These are phyloP conservation scores for Dendrobium chrysotoxum DNA, from an alignment of 106 monocot genomes.

Conservation along the genomic window DNA sequence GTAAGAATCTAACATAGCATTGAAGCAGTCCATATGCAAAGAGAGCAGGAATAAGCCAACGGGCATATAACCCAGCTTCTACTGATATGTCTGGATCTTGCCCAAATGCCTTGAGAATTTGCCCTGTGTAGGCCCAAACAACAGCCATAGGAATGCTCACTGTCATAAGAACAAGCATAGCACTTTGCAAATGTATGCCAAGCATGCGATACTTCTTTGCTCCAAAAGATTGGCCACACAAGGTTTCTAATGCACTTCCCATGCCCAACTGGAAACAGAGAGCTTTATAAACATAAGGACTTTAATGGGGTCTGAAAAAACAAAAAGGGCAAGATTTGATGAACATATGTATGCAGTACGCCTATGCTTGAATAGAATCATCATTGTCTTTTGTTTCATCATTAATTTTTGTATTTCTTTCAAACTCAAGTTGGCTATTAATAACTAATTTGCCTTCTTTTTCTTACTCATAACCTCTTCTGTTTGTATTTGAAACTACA, in stretches of 20 bases:
- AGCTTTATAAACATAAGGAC: too few relatives aligned
- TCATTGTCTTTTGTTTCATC: too few relatives aligned
- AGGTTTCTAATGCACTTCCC: conserved; percentile 74
- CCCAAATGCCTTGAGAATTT: conserved; percentile 44
- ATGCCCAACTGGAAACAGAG: conserved; percentile 45
- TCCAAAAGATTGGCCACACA: conserved; percentile 77
- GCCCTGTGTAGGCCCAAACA: conserved; percentile 47
- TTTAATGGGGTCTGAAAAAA: too few relatives aligned
- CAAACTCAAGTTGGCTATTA: too few relatives aligned
- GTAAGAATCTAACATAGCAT: conserved; percentile 38
- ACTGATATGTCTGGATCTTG: conserved; percentile 66
- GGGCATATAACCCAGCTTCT: conserved; percentile 58
- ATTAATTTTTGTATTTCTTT: too few relatives aligned
- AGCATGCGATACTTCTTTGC: conserved; percentile 63
- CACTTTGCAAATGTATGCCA: conserved; percentile 59
- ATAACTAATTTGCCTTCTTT: too few relatives aligned
- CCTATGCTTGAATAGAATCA: too few relatives aligned
- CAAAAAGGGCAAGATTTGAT: too few relatives aligned
- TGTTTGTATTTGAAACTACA: too few relatives aligned
- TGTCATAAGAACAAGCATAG: conserved; percentile 52
- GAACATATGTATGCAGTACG: too few relatives aligned
- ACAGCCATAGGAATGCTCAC: conserved; percentile 47
- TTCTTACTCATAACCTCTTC: too few relatives aligned
- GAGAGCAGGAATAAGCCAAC: conserved; percentile 71
- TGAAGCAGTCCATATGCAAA: conserved; percentile 73